These are phyloP conservation scores for Tritrichomonas foetus DNA, from an alignment of 208 protist genomes.

Conservation along the genomic window DNA sequence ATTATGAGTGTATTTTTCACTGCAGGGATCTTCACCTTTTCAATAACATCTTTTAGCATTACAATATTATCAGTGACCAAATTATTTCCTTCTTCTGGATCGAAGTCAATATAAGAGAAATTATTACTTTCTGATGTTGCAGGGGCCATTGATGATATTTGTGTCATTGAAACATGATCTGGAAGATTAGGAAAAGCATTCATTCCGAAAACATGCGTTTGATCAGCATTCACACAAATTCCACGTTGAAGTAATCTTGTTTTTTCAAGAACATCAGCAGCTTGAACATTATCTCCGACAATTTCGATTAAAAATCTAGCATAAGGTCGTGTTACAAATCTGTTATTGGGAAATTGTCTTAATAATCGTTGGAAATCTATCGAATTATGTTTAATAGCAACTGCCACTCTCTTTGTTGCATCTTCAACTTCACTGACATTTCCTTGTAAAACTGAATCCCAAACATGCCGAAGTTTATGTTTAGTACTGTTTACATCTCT, in stretches of 20 bases:
- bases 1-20: too few relatives aligned
- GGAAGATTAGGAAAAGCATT: background rate
- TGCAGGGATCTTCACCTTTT: too few relatives aligned
- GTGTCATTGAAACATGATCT: background rate
- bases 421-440: background rate
- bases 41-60: too few relatives aligned
- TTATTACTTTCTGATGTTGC: too few relatives aligned
- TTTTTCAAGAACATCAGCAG: background rate
- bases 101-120: too few relatives aligned
- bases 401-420: background rate
- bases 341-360: background rate
- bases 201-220: background rate
- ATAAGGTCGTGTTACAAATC: background rate
- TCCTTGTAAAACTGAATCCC: constrained; percentile 16
- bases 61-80: too few relatives aligned
- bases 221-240: background rate
- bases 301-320: background rate
- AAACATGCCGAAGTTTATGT: background rate
- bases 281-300: background rate
- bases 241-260: background rate
- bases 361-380: background rate
- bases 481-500: background rate
- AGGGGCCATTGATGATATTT: too few relatives aligned
- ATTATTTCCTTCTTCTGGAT: too few relatives aligned
- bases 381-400: background rate